Conservation (phyloP, 805 yeast species). For the Scheffersomyces stipitis region DNA sequence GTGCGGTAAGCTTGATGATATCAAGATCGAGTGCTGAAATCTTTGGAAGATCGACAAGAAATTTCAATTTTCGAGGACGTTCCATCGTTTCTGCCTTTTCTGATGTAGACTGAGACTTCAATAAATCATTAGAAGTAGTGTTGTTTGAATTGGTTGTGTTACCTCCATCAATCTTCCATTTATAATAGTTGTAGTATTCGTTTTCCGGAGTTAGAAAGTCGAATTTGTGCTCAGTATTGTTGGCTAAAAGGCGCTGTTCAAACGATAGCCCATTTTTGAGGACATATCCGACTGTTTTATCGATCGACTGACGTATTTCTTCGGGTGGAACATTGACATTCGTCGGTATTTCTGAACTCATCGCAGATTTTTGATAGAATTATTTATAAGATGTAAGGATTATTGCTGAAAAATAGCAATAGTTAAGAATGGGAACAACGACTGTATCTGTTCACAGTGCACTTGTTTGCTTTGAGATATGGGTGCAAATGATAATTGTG, state of each 20-base stretch:
- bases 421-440: too few species aligned
- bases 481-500: too few species aligned
- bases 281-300: constrained; percentile 73
- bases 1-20: constrained; percentile 70
- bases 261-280: constrained; percentile 64
- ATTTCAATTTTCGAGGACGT: constrained; percentile 14
- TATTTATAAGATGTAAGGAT: too few species aligned
- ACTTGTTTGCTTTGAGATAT: too few species aligned
- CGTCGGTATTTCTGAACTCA: background rate
- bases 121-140: constrained; percentile 3
- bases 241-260: constrained; percentile 55
- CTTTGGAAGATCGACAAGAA: constrained; percentile 28
- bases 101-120: background rate
- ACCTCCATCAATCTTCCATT: constrained; percentile 34
- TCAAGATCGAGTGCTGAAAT: constrained; percentile 66
- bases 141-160: constrained; percentile 1
- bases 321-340: constrained; percentile 45
- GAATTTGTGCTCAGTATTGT: constrained; percentile 53
- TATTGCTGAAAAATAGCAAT: too few species aligned
- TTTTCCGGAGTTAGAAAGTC: constrained; percentile 58
- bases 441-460: too few species aligned
- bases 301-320: constrained; percentile 51
- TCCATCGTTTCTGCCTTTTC: background rate
- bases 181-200: constrained; percentile 59
- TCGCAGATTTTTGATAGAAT: too few species aligned